Percentiles rank a stretch among this genome's conserved stretches.
phyloP scores from a whole-genome alignment of 2,329 filamentous ascomycete species.

The Ascochyta fabae region DNA sequence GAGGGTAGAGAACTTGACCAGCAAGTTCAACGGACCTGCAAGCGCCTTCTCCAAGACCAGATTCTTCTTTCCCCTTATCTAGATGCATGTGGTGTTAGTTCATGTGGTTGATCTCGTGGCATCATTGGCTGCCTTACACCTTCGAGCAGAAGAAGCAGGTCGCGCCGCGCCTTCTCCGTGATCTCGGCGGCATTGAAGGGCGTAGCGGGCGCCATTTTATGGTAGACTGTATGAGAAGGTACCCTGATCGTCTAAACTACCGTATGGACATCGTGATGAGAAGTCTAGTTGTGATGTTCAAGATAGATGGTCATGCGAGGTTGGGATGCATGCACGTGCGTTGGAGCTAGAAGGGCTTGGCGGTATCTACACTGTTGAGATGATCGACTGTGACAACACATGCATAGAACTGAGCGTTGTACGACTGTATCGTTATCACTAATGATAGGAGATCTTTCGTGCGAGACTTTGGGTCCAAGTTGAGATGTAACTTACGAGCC shows the following conservation, averaged over 20 bases:
- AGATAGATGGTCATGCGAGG: constrained; percentile 6
- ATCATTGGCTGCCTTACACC: constrained; percentile 72
- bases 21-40: constrained; percentile 85
- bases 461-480: too few relatives aligned
- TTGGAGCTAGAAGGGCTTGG: constrained; percentile 15
- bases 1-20: constrained; percentile 93
- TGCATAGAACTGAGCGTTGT: not conserved
- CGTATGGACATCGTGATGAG: constrained; percentile 7
- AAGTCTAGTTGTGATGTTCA: not conserved
- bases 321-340: constrained; percentile 18
- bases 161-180: constrained; percentile 81
- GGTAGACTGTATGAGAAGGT: not conserved
- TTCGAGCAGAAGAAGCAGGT: constrained; percentile 89
- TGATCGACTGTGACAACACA: not conserved
- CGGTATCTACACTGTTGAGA: not conserved
- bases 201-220: constrained; percentile 69
- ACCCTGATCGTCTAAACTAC: not conserved
- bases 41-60: constrained; percentile 90
- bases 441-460: too few relatives aligned
- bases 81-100: constrained; percentile 36
- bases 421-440: too few relatives aligned
- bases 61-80: constrained; percentile 99
- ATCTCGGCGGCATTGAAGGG: constrained; percentile 78
- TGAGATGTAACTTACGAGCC: too few relatives aligned
- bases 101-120: constrained; percentile 35